Base-by-base conservation (phyloP, 768 basidiomycete species). In the Baorangia bicolor region DNA sequence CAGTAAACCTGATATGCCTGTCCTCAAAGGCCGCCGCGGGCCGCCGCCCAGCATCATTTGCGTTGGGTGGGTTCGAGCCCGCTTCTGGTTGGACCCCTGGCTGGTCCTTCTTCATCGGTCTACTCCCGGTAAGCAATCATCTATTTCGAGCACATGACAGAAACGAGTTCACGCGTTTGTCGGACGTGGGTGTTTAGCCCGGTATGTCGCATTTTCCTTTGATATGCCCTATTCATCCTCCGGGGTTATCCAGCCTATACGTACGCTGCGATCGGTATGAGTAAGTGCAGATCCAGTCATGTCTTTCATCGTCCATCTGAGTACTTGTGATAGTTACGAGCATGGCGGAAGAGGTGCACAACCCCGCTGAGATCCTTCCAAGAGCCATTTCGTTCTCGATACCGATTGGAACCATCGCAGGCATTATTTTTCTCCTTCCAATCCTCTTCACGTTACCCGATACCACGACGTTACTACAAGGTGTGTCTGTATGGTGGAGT, bases 71-170 rank as follows among this genome's bases (percentile, higher is more conserved):
- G 55, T 88, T 86, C 51, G 80, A 87, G 61, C 79, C 84, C n/a
- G 68, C 73, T n/a, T 82, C 86, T 0, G 86, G 86, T 7, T 87
- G 86, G 86, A 78, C 77, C 2, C 76, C 82, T 13, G 86, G 83
- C 31, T 87, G 85, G 85, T 77, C 83, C 0, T 88, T 86, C 64
- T 87, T 86, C 66, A 82, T 86, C 33, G 85, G 85, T 31, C 63
- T 86, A 21, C 74, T 84, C 23, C 83, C 81, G 40, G 83, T 84
- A 71, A 55, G 78, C 50, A 23, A 47, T 35, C 10, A 5, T 42
- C 42, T 6, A 3, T 25, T 40, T 8, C 20, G n/a, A 20, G 21
- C 9, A 7, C 10, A 13, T 13, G n/a, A 37, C 23, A 27, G 25
- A 59, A 34, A 48, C 23, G 27, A 47, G 4, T 28, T 58, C 2